Percentiles rank a stretch among this genome's conserved stretches.
Conservation (phyloP, 108 stramenopile species). For the Nitzschia sp. region DNA sequence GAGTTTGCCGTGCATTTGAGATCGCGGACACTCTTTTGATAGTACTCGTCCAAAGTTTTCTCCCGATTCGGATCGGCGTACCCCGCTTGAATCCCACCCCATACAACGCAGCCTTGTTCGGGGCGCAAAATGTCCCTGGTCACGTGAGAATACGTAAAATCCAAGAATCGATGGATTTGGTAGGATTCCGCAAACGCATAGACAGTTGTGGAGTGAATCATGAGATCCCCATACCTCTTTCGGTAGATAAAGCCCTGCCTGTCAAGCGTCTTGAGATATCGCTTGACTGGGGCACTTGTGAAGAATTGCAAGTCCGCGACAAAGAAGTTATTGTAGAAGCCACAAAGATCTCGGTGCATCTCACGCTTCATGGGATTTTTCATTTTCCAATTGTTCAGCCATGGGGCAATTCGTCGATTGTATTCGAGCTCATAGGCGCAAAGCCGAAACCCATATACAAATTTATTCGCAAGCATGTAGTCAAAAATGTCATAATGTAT, state of each 20-base stretch:
- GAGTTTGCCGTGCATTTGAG: conserved; percentile 8
- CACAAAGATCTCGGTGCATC: conserved; percentile 43
- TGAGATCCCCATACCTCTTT: conserved; percentile 64
- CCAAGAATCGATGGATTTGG: conserved; percentile 70
- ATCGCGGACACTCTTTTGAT: conserved; percentile 20
- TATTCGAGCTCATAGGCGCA: conserved; percentile 58
- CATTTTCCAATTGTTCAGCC: conserved; percentile 19
- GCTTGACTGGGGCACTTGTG: conserved; percentile 33
- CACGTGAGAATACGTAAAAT: conserved; percentile 74
- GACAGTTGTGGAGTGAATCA: conserved; percentile 73
- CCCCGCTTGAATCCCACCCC: conserved; percentile 55
- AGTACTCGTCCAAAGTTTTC: conserved; percentile 28
- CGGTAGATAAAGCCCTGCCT: conserved; percentile 62
- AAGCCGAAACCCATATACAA: conserved; percentile 68
- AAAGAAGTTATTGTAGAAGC: conserved; percentile 81
- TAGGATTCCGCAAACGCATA: conserved; percentile 47
- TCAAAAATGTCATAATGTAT: conserved; percentile 75
- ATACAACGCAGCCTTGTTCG: conserved; percentile 41
- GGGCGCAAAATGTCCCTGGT: conserved; percentile 32
- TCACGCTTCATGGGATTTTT: conserved; percentile 27
- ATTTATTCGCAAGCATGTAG: conserved; percentile 43
- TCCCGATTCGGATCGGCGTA: conserved; percentile 39
- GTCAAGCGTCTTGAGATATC: conserved; percentile 53
- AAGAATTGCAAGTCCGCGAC: conserved; percentile 65
- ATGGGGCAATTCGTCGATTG: conserved; percentile 43